A percentile compares a stretch with the other conserved stretches of the same genome.
Conservation (phyloP, 768 basidiomycete genomes). For the Psilocybe sp. region DNA sequence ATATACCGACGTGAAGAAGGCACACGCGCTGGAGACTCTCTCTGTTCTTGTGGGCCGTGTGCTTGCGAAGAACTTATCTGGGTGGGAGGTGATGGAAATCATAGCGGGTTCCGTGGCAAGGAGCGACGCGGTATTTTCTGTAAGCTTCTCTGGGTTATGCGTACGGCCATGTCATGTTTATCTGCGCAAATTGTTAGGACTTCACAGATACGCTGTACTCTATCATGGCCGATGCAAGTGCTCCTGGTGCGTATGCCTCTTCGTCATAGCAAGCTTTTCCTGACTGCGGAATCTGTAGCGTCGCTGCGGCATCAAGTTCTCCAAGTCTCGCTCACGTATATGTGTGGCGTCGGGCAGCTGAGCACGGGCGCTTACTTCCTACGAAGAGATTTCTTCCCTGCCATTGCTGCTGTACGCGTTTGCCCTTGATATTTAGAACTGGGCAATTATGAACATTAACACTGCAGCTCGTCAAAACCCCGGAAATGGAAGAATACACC, state of each 20-base stretch:
- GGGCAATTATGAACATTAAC: neutral
- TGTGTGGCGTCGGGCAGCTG: constrained; percentile 57
- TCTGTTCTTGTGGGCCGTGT: constrained; percentile 43
- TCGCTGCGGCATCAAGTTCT: constrained; percentile 49
- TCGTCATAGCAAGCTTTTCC: neutral
- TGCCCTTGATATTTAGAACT: neutral
- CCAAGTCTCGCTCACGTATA: constrained; percentile 55
- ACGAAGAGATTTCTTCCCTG: constrained; percentile 57
- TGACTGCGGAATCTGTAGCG: constrained; percentile 28
- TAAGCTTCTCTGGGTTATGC: constrained; percentile 16
- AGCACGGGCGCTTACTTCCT: constrained; percentile 75
- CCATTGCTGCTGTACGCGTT: constrained; percentile 43
- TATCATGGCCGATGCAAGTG: constrained; percentile 40
- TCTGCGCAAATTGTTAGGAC: constrained; percentile 29
- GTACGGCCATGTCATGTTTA: neutral
- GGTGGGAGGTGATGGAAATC: constrained; percentile 74
- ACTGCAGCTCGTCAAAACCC: constrained; percentile 51
- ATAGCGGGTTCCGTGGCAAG: constrained; percentile 58
- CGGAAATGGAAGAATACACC: constrained; percentile 51
- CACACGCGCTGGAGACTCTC: constrained; percentile 51
- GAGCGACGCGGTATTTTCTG: constrained; percentile 61
- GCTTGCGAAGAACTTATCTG: constrained; percentile 55
- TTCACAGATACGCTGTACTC: constrained; percentile 47
- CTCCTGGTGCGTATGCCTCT: constrained; percentile 37
- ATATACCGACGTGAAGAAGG: constrained; percentile 33